These are phyloP conservation scores for Pholiota molesta DNA, from an alignment of 768 basidiomycete species.

Conservation along the genomic window DNA sequence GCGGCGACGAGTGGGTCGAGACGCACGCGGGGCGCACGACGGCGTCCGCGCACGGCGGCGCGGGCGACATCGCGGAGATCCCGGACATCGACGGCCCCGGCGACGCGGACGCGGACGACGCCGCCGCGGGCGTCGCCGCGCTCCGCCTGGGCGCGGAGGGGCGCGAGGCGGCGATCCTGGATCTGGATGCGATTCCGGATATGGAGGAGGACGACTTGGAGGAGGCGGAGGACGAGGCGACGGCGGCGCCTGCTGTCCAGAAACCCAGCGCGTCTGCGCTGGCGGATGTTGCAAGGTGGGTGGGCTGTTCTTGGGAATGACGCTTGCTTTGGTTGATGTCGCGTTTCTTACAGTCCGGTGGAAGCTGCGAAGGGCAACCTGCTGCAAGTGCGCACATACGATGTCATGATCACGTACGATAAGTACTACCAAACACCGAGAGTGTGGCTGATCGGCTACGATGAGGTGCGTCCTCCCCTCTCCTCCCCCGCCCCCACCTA, in stretches of 20 bases:
- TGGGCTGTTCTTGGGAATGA: not conserved
- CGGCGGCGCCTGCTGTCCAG: constrained; percentile 45
- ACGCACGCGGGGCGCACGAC: constrained; percentile 85
- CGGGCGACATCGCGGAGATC: constrained; percentile 80
- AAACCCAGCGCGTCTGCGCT: constrained; percentile 43
- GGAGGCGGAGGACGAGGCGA: constrained; percentile 80
- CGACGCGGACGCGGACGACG: constrained; percentile 43
- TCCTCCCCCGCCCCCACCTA: not conserved
- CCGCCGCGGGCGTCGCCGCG: constrained; percentile 46
- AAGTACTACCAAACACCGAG: constrained; percentile 99
- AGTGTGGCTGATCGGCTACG: constrained; percentile 97
- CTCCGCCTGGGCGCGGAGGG: constrained; percentile 41
- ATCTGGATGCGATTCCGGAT: constrained; percentile 97
- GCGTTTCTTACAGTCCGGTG: constrained; percentile 44
- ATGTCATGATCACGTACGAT: constrained; percentile 99
- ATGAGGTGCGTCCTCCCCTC: constrained; percentile 63
- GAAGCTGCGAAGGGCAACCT: constrained; percentile 80
- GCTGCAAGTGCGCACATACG: constrained; percentile 96
- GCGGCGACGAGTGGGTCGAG: constrained; percentile 96
- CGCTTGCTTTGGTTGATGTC: not conserved
- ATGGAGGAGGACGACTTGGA: constrained; percentile 90
- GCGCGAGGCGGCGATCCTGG: constrained; percentile 67
- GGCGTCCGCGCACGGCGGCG: constrained; percentile 44
- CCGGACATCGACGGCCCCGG: constrained; percentile 75
- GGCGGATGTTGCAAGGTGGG: constrained; percentile 1